These are phyloP conservation scores for Stylosanthes scabra DNA, from an alignment of 331 rosid genomes.

Conservation along the genomic window DNA sequence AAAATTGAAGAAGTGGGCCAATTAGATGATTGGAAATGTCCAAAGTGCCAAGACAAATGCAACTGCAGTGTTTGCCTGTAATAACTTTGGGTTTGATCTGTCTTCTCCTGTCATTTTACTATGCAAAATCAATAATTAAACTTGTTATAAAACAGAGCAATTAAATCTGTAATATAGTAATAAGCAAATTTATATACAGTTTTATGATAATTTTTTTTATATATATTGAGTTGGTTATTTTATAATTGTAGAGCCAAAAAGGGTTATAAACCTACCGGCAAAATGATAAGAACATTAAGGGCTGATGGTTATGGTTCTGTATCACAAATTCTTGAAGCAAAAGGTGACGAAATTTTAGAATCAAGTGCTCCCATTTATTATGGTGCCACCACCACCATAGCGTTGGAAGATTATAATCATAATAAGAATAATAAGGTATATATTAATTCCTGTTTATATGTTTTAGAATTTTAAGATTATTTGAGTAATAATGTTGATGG, in stretches of 20 bases:
- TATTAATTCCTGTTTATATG: no score
- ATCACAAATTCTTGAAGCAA: neutral
- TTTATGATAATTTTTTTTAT: no score
- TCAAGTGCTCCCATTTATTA: neutral
- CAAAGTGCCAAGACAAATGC: constrained; percentile 67
- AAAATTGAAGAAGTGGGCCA: constrained; percentile 52
- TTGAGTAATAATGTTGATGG: no score
- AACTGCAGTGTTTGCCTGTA: constrained; percentile 75
- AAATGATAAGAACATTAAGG: neutral
- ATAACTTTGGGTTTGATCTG: constrained; percentile 6
- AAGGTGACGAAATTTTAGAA: neutral
- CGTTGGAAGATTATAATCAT: no score
- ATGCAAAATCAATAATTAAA: neutral
- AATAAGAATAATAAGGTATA: no score
- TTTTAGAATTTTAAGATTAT: no score
- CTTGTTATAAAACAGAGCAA: no score
- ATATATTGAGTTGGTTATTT: no score
- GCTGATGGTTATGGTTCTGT: neutral
- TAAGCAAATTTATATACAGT: no score
- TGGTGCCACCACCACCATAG: neutral
- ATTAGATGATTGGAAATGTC: constrained; percentile 60
- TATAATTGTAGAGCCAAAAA: neutral
- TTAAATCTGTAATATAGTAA: no score
- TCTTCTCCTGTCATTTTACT: neutral
- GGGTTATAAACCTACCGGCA: neutral